Evolutionary conservation across 2,329 filamentous ascomycete genomes (phyloP).

Genomic region (Apiospora saccharicola): DNA sequence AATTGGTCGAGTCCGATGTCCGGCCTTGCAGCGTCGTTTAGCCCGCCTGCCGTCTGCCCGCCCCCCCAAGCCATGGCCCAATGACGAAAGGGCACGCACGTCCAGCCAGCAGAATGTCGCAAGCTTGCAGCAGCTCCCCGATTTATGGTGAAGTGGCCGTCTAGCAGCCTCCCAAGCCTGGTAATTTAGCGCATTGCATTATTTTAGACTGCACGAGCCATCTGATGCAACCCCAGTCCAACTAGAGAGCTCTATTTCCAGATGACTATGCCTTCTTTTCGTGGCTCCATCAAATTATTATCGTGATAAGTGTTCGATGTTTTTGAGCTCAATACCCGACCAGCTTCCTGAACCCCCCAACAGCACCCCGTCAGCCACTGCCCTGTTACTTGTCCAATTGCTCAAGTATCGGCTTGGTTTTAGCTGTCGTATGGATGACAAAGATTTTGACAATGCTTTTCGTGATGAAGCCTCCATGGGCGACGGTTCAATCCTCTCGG

Average conservation of each 20-base stretch:
- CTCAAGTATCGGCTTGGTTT: not conserved
- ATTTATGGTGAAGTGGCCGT: not conserved
- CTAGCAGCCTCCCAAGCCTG: not conserved
- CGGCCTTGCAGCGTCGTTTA: not conserved
- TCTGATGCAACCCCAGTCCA: constrained; percentile 19
- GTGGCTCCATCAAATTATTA: constrained; percentile 21
- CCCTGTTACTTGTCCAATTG: not conserved
- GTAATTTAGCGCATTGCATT: not conserved
- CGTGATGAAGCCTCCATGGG: constrained; percentile 44
- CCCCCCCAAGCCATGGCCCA: not conserved
- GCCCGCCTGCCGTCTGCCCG: not conserved
- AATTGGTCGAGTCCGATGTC: constrained; percentile 12
- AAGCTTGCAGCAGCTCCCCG: constrained; percentile 3
- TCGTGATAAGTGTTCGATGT: constrained; percentile 20
- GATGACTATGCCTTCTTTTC: constrained; percentile 18
- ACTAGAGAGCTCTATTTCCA: constrained; percentile 10
- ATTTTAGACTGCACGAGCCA: constrained; percentile 18
- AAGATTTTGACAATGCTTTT: constrained; percentile 42
- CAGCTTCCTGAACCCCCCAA: not conserved
- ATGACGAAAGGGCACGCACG: not conserved
- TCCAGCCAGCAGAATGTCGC: not conserved
- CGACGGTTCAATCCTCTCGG: constrained; percentile 44
- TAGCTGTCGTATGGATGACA: constrained; percentile 45
- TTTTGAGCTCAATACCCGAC: not conserved
- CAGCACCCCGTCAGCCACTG: not conserved